Percentiles rank a stretch among this genome's conserved stretches.
Evolutionary conservation across 768 basidiomycete species (phyloP).

Genomic region (Naganishia vaughanmartiniae): DNA sequence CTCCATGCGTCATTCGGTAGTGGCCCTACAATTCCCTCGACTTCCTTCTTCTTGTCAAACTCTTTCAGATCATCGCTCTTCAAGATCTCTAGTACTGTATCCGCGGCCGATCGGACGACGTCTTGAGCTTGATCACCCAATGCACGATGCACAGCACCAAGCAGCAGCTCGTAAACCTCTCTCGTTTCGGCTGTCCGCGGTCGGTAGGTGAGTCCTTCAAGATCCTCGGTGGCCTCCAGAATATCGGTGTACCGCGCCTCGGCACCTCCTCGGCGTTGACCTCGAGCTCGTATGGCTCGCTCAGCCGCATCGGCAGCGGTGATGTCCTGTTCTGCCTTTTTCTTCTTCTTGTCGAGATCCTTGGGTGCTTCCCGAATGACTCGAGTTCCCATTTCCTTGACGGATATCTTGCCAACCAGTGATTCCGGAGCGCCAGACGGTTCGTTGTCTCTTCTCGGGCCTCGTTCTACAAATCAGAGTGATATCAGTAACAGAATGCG

Average conservation of each 20-base stretch:
- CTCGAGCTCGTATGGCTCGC: constrained; percentile 55
- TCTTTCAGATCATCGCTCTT: constrained; percentile 88
- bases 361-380: constrained; percentile 78
- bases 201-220: constrained; percentile 87
- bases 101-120: constrained; percentile 91
- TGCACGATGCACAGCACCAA: constrained; percentile 73
- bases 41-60: constrained; percentile 94
- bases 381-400: constrained; percentile 88
- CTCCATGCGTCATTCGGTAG: constrained; percentile 73
- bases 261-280: constrained; percentile 59
- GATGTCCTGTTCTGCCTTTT: constrained; percentile 59
- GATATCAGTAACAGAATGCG: neutral
- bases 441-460: constrained; percentile 77
- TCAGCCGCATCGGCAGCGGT: constrained; percentile 49
- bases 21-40: constrained; percentile 69
- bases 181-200: constrained; percentile 91
- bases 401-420: constrained; percentile 83
- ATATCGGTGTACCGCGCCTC: constrained; percentile 67
- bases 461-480: constrained; percentile 34
- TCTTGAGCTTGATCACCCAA: constrained; percentile 96
- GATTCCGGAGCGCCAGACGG: constrained; percentile 95
- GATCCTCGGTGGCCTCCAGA: constrained; percentile 86
- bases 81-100: constrained; percentile 78
- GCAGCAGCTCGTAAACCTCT: constrained; percentile 87
- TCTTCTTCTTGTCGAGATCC: constrained; percentile 90